A percentile compares a stretch with the other conserved stretches of the same genome.
phyloP scores from a whole-genome alignment of 306 rosid genomes.

The Delonix regia region DNA sequence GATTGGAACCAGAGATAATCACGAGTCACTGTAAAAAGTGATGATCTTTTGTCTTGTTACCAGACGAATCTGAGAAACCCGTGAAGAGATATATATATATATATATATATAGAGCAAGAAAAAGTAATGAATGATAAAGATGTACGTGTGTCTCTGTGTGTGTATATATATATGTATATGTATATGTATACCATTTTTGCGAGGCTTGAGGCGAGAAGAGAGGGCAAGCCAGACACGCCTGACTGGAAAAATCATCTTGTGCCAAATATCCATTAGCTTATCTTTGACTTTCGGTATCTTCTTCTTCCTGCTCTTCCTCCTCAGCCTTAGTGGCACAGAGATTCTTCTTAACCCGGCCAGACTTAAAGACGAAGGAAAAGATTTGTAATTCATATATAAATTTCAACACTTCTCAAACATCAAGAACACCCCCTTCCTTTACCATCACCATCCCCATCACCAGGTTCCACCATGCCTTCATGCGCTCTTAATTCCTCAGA shows the following conservation, averaged over 20 bases:
- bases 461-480: not conserved
- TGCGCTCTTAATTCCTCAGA: not conserved
- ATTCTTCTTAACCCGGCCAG: slow-evolving; percentile 67
- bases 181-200: slow-evolving; percentile 48
- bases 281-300: slow-evolving; percentile 26
- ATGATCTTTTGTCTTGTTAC: too few species aligned
- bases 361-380: not conserved
- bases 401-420: not conserved
- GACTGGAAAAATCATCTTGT: slow-evolving; percentile 71
- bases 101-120: not conserved
- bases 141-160: too few species aligned
- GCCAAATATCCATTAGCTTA: slow-evolving; percentile 63
- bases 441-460: not conserved
- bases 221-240: slow-evolving; percentile 74
- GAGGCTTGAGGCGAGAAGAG: slow-evolving; percentile 66
- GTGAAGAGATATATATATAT: too few species aligned
- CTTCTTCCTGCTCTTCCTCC: slow-evolving; percentile 43
- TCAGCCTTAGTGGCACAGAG: slow-evolving; percentile 32
- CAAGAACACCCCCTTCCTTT: not conserved
- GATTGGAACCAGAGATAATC: too few species aligned
- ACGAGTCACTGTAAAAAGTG: not conserved
- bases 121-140: too few species aligned
- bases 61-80: not conserved
- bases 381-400: not conserved
- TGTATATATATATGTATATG: too few species aligned